These are phyloP conservation scores for Rhododendron ferrugineum DNA, from an alignment of 148 eudicot species.

Conservation along the genomic window DNA sequence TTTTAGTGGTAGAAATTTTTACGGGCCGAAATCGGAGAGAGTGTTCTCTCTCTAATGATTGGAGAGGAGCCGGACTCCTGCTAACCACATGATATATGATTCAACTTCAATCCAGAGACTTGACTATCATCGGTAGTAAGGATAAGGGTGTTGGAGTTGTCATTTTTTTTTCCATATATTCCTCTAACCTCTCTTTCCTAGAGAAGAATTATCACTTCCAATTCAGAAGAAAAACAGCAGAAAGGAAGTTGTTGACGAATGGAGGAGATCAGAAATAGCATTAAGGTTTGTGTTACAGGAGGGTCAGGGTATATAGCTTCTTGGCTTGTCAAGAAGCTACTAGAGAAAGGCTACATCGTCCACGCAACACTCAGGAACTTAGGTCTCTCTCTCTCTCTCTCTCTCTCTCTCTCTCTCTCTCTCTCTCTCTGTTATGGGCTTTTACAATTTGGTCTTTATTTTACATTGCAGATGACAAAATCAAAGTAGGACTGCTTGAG, in stretches of 20 bases:
- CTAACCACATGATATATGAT: too few relatives aligned
- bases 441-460: not conserved
- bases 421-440: not conserved
- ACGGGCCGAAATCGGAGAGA: too few relatives aligned
- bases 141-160: too few relatives aligned
- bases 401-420: not conserved
- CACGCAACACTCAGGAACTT: not conserved
- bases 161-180: too few relatives aligned
- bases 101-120: too few relatives aligned
- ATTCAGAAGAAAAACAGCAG: not conserved
- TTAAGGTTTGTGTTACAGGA: not conserved
- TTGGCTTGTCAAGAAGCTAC: not conserved
- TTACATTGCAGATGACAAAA: not conserved
- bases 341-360: not conserved
- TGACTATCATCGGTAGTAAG: too few relatives aligned
- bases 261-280: not conserved
- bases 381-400: not conserved
- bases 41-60: too few relatives aligned
- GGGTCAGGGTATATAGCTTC: not conserved
- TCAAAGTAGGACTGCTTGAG: not conserved
- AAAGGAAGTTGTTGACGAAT: not conserved
- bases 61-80: too few relatives aligned
- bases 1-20: too few relatives aligned
- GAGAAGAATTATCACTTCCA: not conserved
- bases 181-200: too few relatives aligned